phyloP scores from a whole-genome alignment of 306 rosid species.

The Glycyrrhiza uralensis region DNA sequence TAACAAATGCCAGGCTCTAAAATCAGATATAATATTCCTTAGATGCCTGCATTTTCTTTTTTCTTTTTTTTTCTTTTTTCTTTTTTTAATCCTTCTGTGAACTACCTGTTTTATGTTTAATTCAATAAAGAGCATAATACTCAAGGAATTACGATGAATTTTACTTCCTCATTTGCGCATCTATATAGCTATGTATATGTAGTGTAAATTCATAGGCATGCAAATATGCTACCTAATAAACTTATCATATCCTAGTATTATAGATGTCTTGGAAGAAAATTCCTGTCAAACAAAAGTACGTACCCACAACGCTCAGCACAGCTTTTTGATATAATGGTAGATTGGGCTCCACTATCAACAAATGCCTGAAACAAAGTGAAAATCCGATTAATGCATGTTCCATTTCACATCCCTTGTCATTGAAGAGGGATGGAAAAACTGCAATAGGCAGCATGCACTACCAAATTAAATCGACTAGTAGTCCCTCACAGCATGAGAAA shows the following conservation, averaged over 20 bases:
- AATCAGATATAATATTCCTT: not conserved
- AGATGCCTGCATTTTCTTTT: not conserved
- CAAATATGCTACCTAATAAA: not conserved
- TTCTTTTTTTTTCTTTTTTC: not conserved
- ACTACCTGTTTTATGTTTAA: not conserved
- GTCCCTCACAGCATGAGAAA: not conserved
- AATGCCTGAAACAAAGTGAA: slow-evolving; percentile 68
- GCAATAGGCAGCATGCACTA: not conserved
- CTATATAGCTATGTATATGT: not conserved
- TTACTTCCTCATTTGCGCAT: not conserved
- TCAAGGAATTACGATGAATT: not conserved
- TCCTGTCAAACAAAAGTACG: slow-evolving; percentile 31
- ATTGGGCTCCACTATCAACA: slow-evolving; percentile 99
- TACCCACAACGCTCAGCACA: slow-evolving; percentile 99
- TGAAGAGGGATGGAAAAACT: not conserved
- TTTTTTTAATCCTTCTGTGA: not conserved
- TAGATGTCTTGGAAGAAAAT: slow-evolving; percentile 18
- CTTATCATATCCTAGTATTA: not conserved
- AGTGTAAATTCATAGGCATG: not conserved
- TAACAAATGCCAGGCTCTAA: slow-evolving; percentile 6
- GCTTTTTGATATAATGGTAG: slow-evolving; percentile 94
- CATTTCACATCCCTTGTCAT: not conserved
- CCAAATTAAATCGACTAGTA: not conserved
- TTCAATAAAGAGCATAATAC: not conserved
- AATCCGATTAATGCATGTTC: slow-evolving; percentile 7